Evolutionary conservation across 306 rosid genomes (phyloP), one percentile per base, ranked within the genome.

Genomic region (Cicer cuneatum): DNA sequence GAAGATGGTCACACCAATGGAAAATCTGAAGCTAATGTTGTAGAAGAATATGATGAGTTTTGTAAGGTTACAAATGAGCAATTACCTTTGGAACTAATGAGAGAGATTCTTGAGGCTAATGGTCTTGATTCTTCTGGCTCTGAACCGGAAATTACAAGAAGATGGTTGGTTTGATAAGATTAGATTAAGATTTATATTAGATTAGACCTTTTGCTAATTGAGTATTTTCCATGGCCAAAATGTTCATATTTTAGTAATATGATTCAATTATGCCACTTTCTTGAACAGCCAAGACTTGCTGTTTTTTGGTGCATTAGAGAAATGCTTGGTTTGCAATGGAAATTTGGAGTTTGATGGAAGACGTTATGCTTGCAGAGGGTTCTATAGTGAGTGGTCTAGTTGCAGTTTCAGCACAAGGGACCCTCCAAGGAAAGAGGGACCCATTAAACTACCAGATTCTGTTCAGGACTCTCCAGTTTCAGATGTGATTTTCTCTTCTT

Each of bases 361-460:
- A 76, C 80, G 85, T 4, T 91, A 84, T 51, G 75, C 77, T 4
- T 93, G 97, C 56, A 84, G 76, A 58, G 91, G 97, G 7, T 88
- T 85, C 66, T 83, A 85, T 13, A 88, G 94, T 65, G 94, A 89
- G 80, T 91, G 97, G 98, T 81, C 92, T 52, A 77, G 90, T 38
- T 93, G 96, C 77, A 87, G 88, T 62, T 87, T 84, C 83, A 84
- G 69, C 66, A 87, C 96, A 1, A 91, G 78, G 47, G 85, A 87
- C 69, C 98, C 97, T 15, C 87, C 89, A 7, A 88, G 98, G 83
- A 93, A 82, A 81, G 66, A 79, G 58, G 93, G 84, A 65, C 49
- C 89, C 0, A 78, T 51, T 21, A 85, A 86, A 56, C 51, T 89
- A 58, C 87, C 98, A 21, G 93, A 90, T 71, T 88, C 87, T 64